Evolutionary conservation across 2,329 filamentous ascomycete genomes (phyloP), one percentile per base, ranked within the genome.

Genomic region (Fusarium poae): DNA sequence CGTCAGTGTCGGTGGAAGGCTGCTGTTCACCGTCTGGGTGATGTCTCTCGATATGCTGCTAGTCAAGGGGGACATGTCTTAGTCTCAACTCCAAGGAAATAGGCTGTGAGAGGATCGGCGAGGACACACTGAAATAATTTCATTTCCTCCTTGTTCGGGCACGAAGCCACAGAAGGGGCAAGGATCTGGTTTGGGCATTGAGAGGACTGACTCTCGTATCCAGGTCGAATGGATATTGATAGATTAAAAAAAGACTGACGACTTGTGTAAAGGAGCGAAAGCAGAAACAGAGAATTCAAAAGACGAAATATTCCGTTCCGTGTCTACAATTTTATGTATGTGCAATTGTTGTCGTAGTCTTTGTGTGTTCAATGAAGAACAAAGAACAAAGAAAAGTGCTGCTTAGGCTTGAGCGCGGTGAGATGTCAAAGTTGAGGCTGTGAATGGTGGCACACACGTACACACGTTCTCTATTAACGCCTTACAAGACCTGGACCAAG

Each of bases 151-250:
- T 15, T 75, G 65, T 12, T 56, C 59, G 13, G 74, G 61, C 32
- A 66, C 70, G 65, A 76, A 80, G 53, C 76, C 76, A 57, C 80
- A 82, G 52, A 81, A 82, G 4, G 80, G 80, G 48, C 80, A 75
- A 55, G 67, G 66, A 42, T 70, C 45, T 20, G 53, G 42, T 27
- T 37, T 37, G 32, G 62, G 43, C 66, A 70, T 70, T 21, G 40
- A 35, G 32, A 25, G 32, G 32, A 23, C 34, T 44, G 32, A 27
- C 34, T 44, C 39, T 67, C 40, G 49, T 45, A 54, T 35, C 37
- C 43, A 39, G 21, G 23, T n/a, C 30, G 51, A 34, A 37, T 20
- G 13, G 21, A 37, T 15, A 11, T 16, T 32, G 8, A 23, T 25
- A 20, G 32, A 30, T 30, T 5, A 15, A 46, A 34, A 15, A 46